These are phyloP conservation scores for Boletus hoseneyae DNA, from an alignment of 1,284 basidiomycete genomes.

Conservation along the genomic window DNA sequence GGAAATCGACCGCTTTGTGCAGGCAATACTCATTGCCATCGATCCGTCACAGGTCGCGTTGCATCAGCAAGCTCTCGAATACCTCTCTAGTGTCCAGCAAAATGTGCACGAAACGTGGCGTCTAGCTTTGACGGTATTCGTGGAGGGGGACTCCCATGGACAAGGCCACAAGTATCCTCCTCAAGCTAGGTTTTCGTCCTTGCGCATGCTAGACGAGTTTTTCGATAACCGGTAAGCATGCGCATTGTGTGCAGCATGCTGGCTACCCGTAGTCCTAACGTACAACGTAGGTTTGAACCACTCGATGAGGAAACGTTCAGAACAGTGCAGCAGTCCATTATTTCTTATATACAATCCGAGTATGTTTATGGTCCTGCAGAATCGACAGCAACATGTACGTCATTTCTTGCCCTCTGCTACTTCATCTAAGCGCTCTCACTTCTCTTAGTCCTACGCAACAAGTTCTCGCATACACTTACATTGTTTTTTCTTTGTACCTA, in stretches of 20 bases:
- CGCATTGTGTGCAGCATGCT: not conserved
- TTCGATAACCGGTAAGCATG: constrained; percentile 75
- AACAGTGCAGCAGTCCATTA: constrained; percentile 63
- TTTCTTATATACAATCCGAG: constrained; percentile 77
- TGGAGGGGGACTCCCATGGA: constrained; percentile 56
- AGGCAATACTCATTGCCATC: constrained; percentile 81
- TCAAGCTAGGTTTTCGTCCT: constrained; percentile 80
- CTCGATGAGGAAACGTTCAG: constrained; percentile 68
- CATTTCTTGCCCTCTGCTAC: not conserved
- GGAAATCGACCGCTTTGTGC: constrained; percentile 72
- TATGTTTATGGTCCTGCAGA: constrained; percentile 77
- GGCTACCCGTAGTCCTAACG: constrained; percentile 5
- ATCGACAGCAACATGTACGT: constrained; percentile 69
- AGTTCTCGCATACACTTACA: constrained; percentile 96
- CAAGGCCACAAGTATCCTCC: constrained; percentile 58
- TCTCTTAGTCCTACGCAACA: constrained; percentile 82
- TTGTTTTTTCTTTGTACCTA: constrained; percentile 93
- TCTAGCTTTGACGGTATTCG: constrained; percentile 71
- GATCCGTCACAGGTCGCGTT: constrained; percentile 67
- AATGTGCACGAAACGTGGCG: constrained; percentile 77
- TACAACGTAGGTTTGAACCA: constrained; percentile 55
- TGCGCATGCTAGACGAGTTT: constrained; percentile 84
- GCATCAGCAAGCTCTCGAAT: constrained; percentile 80
- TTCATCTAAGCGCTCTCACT: constrained; percentile 10
- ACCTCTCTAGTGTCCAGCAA: constrained; percentile 74